Evolutionary conservation across 441 rosid species (phyloP), one percentile per base, ranked within the genome.

Genomic region (Pelargonium citronellum): DNA sequence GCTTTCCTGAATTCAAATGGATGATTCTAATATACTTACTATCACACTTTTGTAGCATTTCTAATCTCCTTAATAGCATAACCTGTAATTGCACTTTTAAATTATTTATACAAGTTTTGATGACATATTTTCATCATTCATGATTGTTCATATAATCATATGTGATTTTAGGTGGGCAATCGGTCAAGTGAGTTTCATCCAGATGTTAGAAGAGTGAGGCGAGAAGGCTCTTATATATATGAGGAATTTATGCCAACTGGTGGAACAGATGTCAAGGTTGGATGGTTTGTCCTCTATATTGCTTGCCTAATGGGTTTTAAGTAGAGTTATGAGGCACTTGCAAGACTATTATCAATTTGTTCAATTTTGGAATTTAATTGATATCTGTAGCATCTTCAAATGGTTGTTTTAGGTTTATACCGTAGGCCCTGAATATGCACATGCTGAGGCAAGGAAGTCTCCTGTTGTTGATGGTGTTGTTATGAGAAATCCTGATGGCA

Each of bases 381-480:
- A 1, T 70, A 67, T 67, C 30, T 72, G 75, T 60, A 71, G 53
- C 74, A 63, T 71, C 34, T 75, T 66, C 67, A 75, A 70, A 69
- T 86, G 74, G 80, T 77, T 72, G 13, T 39, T n/a, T n/a, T n/a
- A 95, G 99, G 99, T 96, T 24, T 96, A 96, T 68, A 96, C 98
- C 4, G 99, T 96, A 80, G 98, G 98, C 75, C 90, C 99, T 74
- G 99, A 90, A 78, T 96, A 96, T 83, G 99, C 99, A 17, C 99
- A 96, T 79, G 99, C 98, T 44, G 99, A 96, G 84, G 99, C 99
- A 70, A 91, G 99, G 83, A 96, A 96, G 81, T 96, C 99, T 58
- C 99, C 99, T 68, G 98, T 96, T 77, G 99, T 96, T 71, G 99
- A 96, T 83, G 99, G 99, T 75, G 98, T 93, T 80, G 99, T 96